Conservation (phyloP, 2,329 filamentous ascomycete genomes). For the Xylariaceae sp. region DNA sequence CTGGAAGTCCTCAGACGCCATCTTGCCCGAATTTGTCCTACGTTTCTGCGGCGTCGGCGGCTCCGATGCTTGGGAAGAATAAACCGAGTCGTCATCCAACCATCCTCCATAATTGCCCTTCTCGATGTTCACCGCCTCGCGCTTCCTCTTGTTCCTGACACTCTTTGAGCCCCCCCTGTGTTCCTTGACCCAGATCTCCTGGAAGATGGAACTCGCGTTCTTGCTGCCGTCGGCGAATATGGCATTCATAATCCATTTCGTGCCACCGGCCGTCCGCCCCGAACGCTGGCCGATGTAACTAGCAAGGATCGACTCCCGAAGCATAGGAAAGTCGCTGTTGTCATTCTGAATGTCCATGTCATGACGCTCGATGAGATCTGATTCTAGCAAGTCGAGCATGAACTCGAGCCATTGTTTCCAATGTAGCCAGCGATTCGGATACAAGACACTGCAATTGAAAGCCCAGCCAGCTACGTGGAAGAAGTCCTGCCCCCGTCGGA, state of each 20-base stretch:
- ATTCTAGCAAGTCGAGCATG: conserved; percentile 76
- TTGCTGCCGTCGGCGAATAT: conserved; percentile 67
- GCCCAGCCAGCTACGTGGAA: conserved; percentile 91
- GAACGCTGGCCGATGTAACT: conserved; percentile 57
- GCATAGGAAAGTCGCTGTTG: conserved; percentile 36
- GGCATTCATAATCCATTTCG: conserved; percentile 64
- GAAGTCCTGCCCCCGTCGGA: conserved; percentile 79
- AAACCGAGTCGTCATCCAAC: conserved; percentile 55
- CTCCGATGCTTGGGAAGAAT: conserved; percentile 50
- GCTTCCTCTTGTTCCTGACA: conserved; percentile 53
- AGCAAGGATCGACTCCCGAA: conserved; percentile 61
- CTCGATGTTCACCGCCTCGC: conserved; percentile 57
- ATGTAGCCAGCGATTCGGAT: conserved; percentile 75
- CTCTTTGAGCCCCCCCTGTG: conserved; percentile 49
- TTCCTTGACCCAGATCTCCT: conserved; percentile 71
- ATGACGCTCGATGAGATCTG: conserved; percentile 65
- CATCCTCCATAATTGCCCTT: conserved; percentile 65
- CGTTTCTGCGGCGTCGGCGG: conserved; percentile 48
- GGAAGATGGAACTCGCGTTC: conserved; percentile 58
- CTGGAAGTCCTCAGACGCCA: conserved; percentile 40
- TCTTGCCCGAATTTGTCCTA: conserved; percentile 32
- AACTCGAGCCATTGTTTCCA: conserved; percentile 82
- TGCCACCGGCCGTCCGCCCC: conserved; percentile 46
- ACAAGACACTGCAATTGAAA: conserved; percentile 80
- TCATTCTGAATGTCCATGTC: conserved; percentile 47